Conservation (phyloP, 768 basidiomycete genomes). For the Lentinula guzmanii region DNA sequence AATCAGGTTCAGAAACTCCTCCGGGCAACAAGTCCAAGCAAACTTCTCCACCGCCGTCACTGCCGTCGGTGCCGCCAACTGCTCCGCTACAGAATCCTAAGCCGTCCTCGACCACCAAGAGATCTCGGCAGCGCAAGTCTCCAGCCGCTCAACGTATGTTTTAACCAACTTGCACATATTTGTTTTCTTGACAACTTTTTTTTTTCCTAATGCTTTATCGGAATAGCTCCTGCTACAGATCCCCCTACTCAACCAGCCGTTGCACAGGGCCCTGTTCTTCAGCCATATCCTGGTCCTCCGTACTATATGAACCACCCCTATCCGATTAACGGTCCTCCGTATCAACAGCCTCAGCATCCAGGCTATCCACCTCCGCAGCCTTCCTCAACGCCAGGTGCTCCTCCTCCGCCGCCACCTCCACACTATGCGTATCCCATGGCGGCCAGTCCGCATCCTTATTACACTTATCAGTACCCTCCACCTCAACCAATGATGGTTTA, state of each 20-base stretch:
- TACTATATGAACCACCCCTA: conserved; percentile 67
- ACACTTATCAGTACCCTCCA: conserved; percentile 57
- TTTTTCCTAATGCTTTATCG: background rate
- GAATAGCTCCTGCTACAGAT: conserved; percentile 20
- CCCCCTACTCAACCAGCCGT: conserved; percentile 21
- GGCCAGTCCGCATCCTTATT: conserved; percentile 47
- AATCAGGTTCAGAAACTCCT: conserved; percentile 40
- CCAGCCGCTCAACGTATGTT: conserved; percentile 20
- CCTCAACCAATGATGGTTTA: conserved; percentile 72
- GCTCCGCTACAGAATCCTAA: conserved; percentile 31
- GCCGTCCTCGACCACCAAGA: conserved; percentile 43
- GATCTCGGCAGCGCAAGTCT: conserved; percentile 49
- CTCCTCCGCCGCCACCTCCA: conserved; percentile 32
- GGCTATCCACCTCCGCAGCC: conserved; percentile 22
- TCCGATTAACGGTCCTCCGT: conserved; percentile 51
- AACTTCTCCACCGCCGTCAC: conserved; percentile 13
- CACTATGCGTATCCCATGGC: conserved; percentile 57
- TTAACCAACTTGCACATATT: conserved; percentile 16
- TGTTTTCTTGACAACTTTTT: background rate
- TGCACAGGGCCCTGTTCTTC: conserved; percentile 37
- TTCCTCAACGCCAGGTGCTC: conserved; percentile 32
- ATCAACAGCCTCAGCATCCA: conserved; percentile 22
- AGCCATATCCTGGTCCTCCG: conserved; percentile 46
- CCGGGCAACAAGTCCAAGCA: conserved; percentile 33
- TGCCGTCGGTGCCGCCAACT: conserved; percentile 37